Conservation (phyloP, 306 rosid genomes). For the Ammopiptanthus mongolicus region DNA sequence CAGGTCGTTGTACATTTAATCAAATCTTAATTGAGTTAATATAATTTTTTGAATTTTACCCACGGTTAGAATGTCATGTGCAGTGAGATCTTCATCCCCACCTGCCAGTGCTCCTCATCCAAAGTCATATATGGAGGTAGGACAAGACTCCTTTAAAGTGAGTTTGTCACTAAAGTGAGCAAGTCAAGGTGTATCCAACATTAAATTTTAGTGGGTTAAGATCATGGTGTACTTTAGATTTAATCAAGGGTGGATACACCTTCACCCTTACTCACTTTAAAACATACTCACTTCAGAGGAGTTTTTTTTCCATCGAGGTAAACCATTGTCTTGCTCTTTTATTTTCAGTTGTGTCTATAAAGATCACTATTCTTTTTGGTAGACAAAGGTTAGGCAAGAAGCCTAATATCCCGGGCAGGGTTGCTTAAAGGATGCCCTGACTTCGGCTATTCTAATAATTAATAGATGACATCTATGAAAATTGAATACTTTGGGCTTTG, state of each 20-base stretch:
- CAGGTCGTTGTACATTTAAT: conserved; percentile 41
- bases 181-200: too few relatives aligned
- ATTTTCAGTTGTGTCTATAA: background rate
- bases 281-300: too few relatives aligned
- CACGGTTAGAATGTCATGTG: conserved; percentile 11
- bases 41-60: conserved; percentile 13
- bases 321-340: background rate
- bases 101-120: conserved; percentile 76
- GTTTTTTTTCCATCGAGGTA: conserved; percentile 46
- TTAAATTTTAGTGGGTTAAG: too few relatives aligned
- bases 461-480: background rate
- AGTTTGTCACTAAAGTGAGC: too few relatives aligned
- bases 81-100: conserved; percentile 63
- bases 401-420: too few relatives aligned
- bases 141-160: background rate
- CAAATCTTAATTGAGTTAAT: background rate
- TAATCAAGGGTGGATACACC: too few relatives aligned
- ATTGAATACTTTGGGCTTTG: background rate
- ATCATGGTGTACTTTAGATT: too few relatives aligned
- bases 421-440: too few relatives aligned
- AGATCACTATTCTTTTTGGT: background rate
- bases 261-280: too few relatives aligned
- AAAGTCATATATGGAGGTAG: conserved; percentile 67
- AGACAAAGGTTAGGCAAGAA: too few relatives aligned
- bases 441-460: background rate